Conservation (phyloP, 129 eudicot species). For the sunflower (Helianthus annuus) region HanXRQr2.0-SUNRISE NC_035447.2:21944681-21945180, state of each 20-base stretch:
- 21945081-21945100: constrained; percentile 86
- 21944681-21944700: constrained; percentile 89
- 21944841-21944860: constrained; percentile 81
- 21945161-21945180: constrained; percentile 65
- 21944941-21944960: constrained; percentile 61
- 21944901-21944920: constrained; percentile 88
- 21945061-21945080: constrained; percentile 62
- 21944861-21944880: constrained; percentile 92
- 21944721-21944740: constrained; percentile 79
- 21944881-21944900: constrained; percentile 54
- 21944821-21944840: constrained; percentile 96
- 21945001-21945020: constrained; percentile 92
- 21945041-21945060: constrained; percentile 39
- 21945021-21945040: constrained; percentile 43
- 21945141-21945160: constrained; percentile 50
- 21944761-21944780: constrained; percentile 56
- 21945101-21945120: constrained; percentile 62
- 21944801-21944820: constrained; percentile 91
- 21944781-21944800: constrained; percentile 80
- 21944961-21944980: constrained; percentile 58
- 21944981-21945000: constrained; percentile 57
- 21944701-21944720: constrained; percentile 95
- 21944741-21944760: constrained; percentile 88
- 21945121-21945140: constrained; percentile 45
- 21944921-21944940: constrained; percentile 68